Percentiles rank a stretch among this genome's conserved stretches.
These are phyloP conservation scores for Thermothelomyces thermophilus DNA, from an alignment of 2,329 filamentous ascomycete genomes.

Conservation along the genomic window DNA sequence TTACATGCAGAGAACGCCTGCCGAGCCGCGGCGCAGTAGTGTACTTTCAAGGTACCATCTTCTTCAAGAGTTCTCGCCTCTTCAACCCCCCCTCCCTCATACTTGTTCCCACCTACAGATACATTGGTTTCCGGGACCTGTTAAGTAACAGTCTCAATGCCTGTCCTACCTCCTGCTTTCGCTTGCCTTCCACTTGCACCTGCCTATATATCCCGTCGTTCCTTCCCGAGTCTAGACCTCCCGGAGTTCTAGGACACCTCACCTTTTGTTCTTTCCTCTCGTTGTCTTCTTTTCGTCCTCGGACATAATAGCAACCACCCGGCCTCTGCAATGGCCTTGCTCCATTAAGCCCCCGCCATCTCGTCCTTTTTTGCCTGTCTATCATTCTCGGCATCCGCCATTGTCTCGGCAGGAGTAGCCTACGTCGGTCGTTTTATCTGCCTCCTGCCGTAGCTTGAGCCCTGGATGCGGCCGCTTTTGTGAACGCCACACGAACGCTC, in stretches of 20 bases:
- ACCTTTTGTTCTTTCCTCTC: slow-evolving; percentile 20
- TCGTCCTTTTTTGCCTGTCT: slow-evolving; percentile 22
- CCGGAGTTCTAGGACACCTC: slow-evolving; percentile 20
- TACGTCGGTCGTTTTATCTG: slow-evolving; percentile 23
- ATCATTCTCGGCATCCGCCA: slow-evolving; percentile 18
- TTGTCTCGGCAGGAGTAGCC: slow-evolving; percentile 15
- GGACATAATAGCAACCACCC: slow-evolving; percentile 29
- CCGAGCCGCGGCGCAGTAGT: slow-evolving; percentile 13
- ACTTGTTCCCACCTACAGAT: slow-evolving; percentile 8
- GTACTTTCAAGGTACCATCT: slow-evolving; percentile 17
- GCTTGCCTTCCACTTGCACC: slow-evolving; percentile 19
- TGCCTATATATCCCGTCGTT: slow-evolving; percentile 42
- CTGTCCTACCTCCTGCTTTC: slow-evolving; percentile 17
- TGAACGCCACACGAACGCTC: too few species aligned
- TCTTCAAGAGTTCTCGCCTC: slow-evolving; percentile 7
- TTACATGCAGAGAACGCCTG: slow-evolving; percentile 12
- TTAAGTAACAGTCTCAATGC: slow-evolving; percentile 14
- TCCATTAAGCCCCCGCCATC: slow-evolving; percentile 32
- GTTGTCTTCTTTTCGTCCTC: slow-evolving; percentile 26
- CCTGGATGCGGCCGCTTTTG: too few species aligned
- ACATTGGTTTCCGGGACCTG: slow-evolving; percentile 11
- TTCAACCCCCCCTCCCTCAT: slow-evolving; percentile 13
- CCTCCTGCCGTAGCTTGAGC: too few species aligned
- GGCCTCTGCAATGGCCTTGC: slow-evolving; percentile 36
- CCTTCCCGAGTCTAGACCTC: slow-evolving; percentile 33